Evolutionary conservation across 352 stramenopile genomes (phyloP), one percentile per base, ranked within the genome.

Genomic region (Blastocystis sp.): DNA sequence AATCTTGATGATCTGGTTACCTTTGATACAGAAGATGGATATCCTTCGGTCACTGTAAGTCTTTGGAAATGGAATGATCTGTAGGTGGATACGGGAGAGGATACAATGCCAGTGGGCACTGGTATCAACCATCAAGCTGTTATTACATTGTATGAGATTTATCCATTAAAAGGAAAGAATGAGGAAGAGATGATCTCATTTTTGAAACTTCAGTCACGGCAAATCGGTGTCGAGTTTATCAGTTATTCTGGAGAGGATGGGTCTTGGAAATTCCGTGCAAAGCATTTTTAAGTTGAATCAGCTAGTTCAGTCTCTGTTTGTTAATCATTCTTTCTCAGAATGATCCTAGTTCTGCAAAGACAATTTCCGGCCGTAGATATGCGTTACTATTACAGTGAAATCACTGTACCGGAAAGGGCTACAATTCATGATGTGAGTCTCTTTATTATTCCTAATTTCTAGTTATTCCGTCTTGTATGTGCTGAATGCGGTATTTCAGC

Each of bases 1-100:
- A 90, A 95, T 78, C 87, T 95, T 24, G 92, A 94, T 90, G 62
- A 37, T 77, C 90, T 92, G 60, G 90, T 94, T 60, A 33, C 90
- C 17, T 94, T 95, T 88, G 66, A 19, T 35, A 27, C 27, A 37
- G 91, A 93, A 77, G 90, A 90, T 51, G 92, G 92, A 59, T 91
- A 93, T 57, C 66, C 66, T 51, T 54, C 37, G 4, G 66, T 78
- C 22, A 24, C 37, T n/a, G 66, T 78, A 24, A 15, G 4, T 27
- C 17, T 62, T 3, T 33, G 56, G 13, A 62, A 33, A 62, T 7
- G 56, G 15, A 13, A 33, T 62, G 3, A 62, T 3, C 3, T 0
- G 66, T 56, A 56, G 30, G 57, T 57, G n/a, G 66, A 53, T 57
- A 62, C 37, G 27, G 44, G 37, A 59, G 40, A 48, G 2, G 37